Base-by-base conservation (phyloP, 202 grass and related monocot species). In the Schoenoplectus tabernaemontani region DNA sequence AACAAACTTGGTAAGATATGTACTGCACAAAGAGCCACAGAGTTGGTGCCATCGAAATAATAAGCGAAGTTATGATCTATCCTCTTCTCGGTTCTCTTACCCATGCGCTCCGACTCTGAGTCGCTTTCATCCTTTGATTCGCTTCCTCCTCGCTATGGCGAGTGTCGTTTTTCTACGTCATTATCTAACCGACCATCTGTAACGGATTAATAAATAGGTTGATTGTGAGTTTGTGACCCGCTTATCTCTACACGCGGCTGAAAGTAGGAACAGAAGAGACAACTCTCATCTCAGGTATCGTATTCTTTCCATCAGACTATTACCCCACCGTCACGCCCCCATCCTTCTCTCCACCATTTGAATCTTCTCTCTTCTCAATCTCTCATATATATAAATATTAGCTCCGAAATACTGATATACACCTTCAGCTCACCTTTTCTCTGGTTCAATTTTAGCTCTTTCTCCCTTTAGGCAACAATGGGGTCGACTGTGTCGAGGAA, bases 401-500 rank as follows among this genome's bases (percentile, higher is more conserved):
- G n/a, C n/a, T n/a, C n/a, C n/a, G n/a, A n/a, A n/a, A n/a, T n/a
- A n/a, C n/a, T n/a, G n/a, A n/a, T 3, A 1, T 13, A 16, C n/a
- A 39, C 3, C n/a, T 41, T 11, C 19, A 15, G 3, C 9, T 47
- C 42, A 34, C 16, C 4, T 19, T 76, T 30, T 53, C 24, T 33
- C 46, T 4, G 56, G n/a, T n/a, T n/a, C n/a, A n/a, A 32, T 17
- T 30, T 57, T 26, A 43, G 41, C 61, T n/a, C 10, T 47, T 22
- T 9, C 39, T 65, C 43, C 2, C 22, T 17, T 13, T 73, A 73
- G 24, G 10, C 12, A 33, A 30, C 76, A 84, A 93, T 93, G 91
- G 91, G 91, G 59, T 84, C 91, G 88, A 90, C 83, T 43, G 88
- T 75, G 22, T 93, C 91, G 42, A 90, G 87, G 88, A 83, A 80